phyloP scores from a whole-genome alignment of 345 rosid species.

The Linum usitatissimum region DNA sequence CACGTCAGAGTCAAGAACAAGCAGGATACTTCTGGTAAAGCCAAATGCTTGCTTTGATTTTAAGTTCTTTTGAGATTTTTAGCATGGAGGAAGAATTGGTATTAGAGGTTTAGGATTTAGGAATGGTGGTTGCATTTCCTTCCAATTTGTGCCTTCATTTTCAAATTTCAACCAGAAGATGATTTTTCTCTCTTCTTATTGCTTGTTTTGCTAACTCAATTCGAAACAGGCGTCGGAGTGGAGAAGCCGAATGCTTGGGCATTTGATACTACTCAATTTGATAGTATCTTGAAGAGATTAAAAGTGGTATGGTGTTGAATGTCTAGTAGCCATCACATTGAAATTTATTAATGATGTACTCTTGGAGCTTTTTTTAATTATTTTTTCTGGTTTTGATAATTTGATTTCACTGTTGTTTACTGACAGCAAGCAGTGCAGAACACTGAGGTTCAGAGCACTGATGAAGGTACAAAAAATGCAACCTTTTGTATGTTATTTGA shows the following conservation, averaged over 20 bases:
- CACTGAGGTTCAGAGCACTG: conserved; percentile 25
- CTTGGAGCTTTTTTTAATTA: not conserved
- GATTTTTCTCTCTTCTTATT: not conserved
- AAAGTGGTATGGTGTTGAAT: conserved; percentile 54
- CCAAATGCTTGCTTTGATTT: conserved; percentile 4
- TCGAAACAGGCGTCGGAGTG: conserved; percentile 61
- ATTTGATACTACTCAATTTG: conserved; percentile 87
- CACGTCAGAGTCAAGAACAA: conserved; percentile 79
- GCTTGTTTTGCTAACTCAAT: not conserved
- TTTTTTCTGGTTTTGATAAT: not conserved
- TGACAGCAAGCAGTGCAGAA: conserved; percentile 58
- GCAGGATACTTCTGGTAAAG: conserved; percentile 65
- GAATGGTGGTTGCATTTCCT: too few species aligned
- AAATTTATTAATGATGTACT: not conserved
- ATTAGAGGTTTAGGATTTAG: too few species aligned
- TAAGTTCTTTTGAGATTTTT: not conserved
- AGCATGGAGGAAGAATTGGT: too few species aligned
- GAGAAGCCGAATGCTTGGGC: conserved; percentile 96
- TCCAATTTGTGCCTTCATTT: too few species aligned
- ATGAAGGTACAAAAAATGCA: conserved; percentile 35
- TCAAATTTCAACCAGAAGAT: not conserved
- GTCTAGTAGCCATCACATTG: not conserved
- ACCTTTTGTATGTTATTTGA: not conserved
- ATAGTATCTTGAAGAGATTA: conserved; percentile 80
- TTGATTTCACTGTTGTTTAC: conserved; percentile 1